Conservation (phyloP, 2,329 filamentous ascomycete species). For the Arthrobotrys conoides region DNA sequence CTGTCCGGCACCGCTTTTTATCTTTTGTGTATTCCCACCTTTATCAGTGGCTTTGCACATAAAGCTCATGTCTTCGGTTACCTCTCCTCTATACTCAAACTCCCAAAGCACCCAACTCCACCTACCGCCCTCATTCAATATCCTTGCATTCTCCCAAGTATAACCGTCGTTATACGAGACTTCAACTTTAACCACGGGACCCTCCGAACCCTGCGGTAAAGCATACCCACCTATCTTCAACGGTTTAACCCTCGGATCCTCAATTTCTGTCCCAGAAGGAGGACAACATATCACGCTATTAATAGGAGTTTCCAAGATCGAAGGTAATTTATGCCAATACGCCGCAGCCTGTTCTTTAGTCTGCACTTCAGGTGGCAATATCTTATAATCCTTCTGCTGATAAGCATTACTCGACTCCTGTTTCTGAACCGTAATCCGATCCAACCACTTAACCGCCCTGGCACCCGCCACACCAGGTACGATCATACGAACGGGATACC, state of each 20-base stretch:
- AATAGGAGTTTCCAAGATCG: slow-evolving; percentile 73
- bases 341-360: slow-evolving; percentile 70
- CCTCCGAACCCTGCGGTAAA: slow-evolving; percentile 84
- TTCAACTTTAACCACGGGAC: slow-evolving; percentile 82
- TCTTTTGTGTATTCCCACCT: slow-evolving; percentile 71
- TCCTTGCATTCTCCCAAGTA: slow-evolving; percentile 78
- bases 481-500: slow-evolving; percentile 84
- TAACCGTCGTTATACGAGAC: slow-evolving; percentile 85
- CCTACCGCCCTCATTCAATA: slow-evolving; percentile 66
- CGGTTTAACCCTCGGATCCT: slow-evolving; percentile 38
- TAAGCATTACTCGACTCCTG: slow-evolving; percentile 73
- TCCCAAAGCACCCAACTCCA: slow-evolving; percentile 74
- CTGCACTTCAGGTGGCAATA: slow-evolving; percentile 71
- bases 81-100: slow-evolving; percentile 67
- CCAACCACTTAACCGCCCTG: slow-evolving; percentile 93
- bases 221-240: slow-evolving; percentile 75
- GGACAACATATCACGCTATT: slow-evolving; percentile 73
- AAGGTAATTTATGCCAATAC: slow-evolving; percentile 71
- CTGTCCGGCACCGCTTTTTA: slow-evolving; percentile 65
- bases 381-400: slow-evolving; percentile 74
- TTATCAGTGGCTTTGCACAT: slow-evolving; percentile 72
- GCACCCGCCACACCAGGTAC: slow-evolving; percentile 94
- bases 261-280: slow-evolving; percentile 68
- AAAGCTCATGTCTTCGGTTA: slow-evolving; percentile 68
- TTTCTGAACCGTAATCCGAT: slow-evolving; percentile 81